Evolutionary conservation across 2,329 filamentous ascomycete genomes (phyloP), one percentile per base, ranked within the genome.

Genomic region (Metarhizium sp.): DNA sequence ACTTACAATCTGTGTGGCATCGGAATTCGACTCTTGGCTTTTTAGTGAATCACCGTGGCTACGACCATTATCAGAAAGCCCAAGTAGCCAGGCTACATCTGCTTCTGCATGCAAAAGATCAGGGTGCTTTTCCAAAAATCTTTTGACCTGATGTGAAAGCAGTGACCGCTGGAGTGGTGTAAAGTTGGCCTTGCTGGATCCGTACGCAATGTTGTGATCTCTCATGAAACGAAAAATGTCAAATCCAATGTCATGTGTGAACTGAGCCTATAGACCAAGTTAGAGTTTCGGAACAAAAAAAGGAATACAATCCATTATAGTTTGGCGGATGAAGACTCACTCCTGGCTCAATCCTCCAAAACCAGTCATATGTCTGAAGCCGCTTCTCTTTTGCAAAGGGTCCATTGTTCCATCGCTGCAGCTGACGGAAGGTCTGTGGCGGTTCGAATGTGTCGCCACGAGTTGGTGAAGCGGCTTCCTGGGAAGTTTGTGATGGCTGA

Each of bases 181-280:
- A 32, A 78, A 65, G 46, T 75, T 72, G 29, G 74, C 73, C 64
- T 78, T 76, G 57, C 78, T 82, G 65, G 81, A 82, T 13, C 80
- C 90, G 65, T 94, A 94, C 11, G 84, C 88, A 67, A 92, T 87
- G 66, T 90, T 85, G 67, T 89, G 83, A 64, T 95, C 89, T 59
- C 84, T 78, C 88, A 95, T 92, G 74, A 86, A 92, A 50, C 84
- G 82, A 74, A 95, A 95, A 34, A 94, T 82, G 65, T 95, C 90
- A 66, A 95, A 94, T 66, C 90, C 84, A 59, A 95, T 81, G 58
- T 80, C 70, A 58, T 79, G 80, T 56, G 73, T 75, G 60, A 81
- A 80, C 48, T 78, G 73, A 6, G 79, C 73, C 78, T 81, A 52
- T 42, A 51, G 40, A 6, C n/a, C 29, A 52, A 30, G 36, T 1